phyloP scores from a whole-genome alignment of 352 stramenopile species.

The Phytopythium ostracodes region DNA sequence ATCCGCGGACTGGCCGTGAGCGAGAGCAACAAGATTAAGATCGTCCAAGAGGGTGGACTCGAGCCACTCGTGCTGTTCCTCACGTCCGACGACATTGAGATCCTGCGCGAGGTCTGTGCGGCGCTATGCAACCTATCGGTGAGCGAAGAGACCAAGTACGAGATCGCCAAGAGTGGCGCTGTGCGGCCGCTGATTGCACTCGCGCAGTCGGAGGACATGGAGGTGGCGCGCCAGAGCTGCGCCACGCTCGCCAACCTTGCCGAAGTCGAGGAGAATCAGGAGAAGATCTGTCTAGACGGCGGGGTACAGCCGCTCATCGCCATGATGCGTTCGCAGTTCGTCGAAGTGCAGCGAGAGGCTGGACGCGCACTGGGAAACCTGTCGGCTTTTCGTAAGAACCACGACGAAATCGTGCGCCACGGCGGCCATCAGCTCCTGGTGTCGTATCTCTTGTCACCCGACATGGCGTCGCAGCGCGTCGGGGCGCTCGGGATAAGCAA shows the following conservation, averaged over 20 bases:
- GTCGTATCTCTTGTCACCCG: conserved; percentile 93
- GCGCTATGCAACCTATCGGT: conserved; percentile 95
- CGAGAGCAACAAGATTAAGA: conserved; percentile 94
- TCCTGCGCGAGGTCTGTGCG: conserved; percentile 92
- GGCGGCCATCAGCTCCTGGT: conserved; percentile 94
- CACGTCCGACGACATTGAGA: conserved; percentile 88
- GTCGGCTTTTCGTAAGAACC: conserved; percentile 85
- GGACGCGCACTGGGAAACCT: conserved; percentile 93
- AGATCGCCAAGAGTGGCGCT: conserved; percentile 93
- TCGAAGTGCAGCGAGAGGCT: conserved; percentile 91
- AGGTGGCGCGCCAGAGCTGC: conserved; percentile 87
- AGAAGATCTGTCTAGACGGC: conserved; percentile 91
- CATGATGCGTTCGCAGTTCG: conserved; percentile 95
- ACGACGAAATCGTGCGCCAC: conserved; percentile 89
- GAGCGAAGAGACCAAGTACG: conserved; percentile 96
- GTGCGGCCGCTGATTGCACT: conserved; percentile 89
- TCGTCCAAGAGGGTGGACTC: conserved; percentile 95
- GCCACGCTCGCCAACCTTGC: conserved; percentile 94
- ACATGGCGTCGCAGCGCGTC: conserved; percentile 92
- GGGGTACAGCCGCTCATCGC: conserved; percentile 89
- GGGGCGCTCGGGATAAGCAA: conserved; percentile 94
- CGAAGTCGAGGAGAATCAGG: conserved; percentile 94
- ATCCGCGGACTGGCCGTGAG: conserved; percentile 91
- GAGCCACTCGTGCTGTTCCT: conserved; percentile 92
- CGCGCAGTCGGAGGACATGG: conserved; percentile 92